Conservation (phyloP, 1,284 basidiomycete genomes). For the Entoloma clypeatum region DNA sequence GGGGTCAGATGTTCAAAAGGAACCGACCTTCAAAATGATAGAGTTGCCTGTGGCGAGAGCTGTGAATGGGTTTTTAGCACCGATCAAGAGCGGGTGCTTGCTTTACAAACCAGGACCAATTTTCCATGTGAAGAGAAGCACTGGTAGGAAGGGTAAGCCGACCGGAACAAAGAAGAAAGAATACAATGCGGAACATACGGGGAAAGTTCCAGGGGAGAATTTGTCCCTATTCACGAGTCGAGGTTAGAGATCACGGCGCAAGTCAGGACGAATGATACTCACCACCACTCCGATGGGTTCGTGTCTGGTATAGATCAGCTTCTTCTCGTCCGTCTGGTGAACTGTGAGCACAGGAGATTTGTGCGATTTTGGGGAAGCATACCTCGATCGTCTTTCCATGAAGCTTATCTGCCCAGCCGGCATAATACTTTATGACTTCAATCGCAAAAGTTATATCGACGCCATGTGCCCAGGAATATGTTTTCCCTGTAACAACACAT, state of each 20-base stretch:
- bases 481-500: constrained; percentile 56
- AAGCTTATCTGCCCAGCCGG: constrained; percentile 86
- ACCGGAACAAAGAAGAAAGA: background rate
- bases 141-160: constrained; percentile 28
- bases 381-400: constrained; percentile 76
- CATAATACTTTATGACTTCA: constrained; percentile 67
- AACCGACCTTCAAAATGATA: constrained; percentile 67
- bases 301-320: constrained; percentile 80
- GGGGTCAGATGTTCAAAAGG: background rate
- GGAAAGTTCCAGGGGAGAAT: constrained; percentile 63
- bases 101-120: constrained; percentile 50
- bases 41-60: constrained; percentile 84
- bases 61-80: constrained; percentile 3
- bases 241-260: background rate
- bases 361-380: background rate
- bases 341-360: constrained; percentile 1
- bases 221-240: constrained; percentile 42
- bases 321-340: constrained; percentile 59
- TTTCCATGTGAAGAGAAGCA: constrained; percentile 81
- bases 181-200: constrained; percentile 44
- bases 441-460: constrained; percentile 75
- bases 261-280: constrained; percentile 7
- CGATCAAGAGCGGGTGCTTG: constrained; percentile 12
- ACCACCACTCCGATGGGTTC: constrained; percentile 90
- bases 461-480: constrained; percentile 68